Conservation (phyloP, 2,329 filamentous ascomycete genomes). For the Alternaria postmessia region DNA sequence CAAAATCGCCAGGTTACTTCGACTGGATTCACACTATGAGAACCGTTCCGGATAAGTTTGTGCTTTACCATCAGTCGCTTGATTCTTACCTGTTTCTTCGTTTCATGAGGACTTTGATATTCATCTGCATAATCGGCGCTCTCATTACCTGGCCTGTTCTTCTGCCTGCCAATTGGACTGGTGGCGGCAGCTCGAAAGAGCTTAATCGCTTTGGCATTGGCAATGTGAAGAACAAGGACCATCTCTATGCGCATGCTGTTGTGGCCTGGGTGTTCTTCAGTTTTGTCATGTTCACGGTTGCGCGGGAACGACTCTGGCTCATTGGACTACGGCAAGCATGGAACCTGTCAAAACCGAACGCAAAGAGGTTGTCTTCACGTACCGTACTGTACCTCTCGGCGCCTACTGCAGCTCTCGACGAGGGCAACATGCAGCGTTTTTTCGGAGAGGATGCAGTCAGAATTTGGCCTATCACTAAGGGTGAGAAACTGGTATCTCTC, state of each 20-base stretch:
- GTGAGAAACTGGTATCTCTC: slow-evolving; percentile 77
- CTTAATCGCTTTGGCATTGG: slow-evolving; percentile 81
- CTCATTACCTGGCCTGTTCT: slow-evolving; percentile 87
- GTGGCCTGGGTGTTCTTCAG: slow-evolving; percentile 82
- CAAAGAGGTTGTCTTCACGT: slow-evolving; percentile 84
- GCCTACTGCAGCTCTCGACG: slow-evolving; percentile 77
- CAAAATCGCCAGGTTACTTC: slow-evolving; percentile 37
- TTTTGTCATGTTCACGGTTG: slow-evolving; percentile 88
- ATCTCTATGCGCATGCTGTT: slow-evolving; percentile 79
- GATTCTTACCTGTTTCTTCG: slow-evolving; percentile 92
- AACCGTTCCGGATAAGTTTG: slow-evolving; percentile 73
- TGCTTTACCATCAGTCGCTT: slow-evolving; percentile 88
- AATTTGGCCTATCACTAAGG: slow-evolving; percentile 84
- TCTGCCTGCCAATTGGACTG: slow-evolving; percentile 88
- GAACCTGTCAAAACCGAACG: slow-evolving; percentile 82
- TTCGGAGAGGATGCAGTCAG: slow-evolving; percentile 83
- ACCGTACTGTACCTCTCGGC: slow-evolving; percentile 91
- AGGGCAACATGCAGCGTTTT: slow-evolving; percentile 77
- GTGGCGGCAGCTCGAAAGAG: slow-evolving; percentile 69
- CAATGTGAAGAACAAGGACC: slow-evolving; percentile 72
- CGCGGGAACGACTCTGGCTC: slow-evolving; percentile 88
- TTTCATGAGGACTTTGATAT: slow-evolving; percentile 79
- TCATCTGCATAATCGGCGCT: slow-evolving; percentile 84
- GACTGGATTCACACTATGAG: slow-evolving; percentile 60
- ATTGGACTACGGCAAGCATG: slow-evolving; percentile 94